Percentiles rank a stretch among this genome's conserved stretches.
Evolutionary conservation across 495 filamentous ascomycete genomes (phyloP).

Genomic region (Lasiosphaeris hirsuta): DNA sequence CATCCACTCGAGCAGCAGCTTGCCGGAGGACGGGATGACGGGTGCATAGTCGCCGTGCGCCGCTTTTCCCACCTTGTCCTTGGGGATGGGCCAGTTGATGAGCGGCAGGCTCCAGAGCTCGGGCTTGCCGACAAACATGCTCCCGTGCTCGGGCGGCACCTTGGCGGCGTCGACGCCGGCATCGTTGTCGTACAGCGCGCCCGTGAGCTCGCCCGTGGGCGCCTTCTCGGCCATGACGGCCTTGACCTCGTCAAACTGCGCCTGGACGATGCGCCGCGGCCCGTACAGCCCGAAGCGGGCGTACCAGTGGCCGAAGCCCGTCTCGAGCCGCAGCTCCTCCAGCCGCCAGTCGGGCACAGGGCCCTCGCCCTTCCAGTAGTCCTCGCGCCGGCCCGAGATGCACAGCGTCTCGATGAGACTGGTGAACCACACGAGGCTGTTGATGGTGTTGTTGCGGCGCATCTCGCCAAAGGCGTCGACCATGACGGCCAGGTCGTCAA

Average conservation of each 20-base stretch:
- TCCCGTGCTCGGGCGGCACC: conserved; percentile 34
- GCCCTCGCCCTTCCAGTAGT: conserved; percentile 43
- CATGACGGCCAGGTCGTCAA: conserved; percentile 44
- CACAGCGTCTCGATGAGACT: conserved; percentile 47
- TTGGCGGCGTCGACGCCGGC: conserved; percentile 38
- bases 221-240: conserved; percentile 29
- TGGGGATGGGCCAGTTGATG: conserved; percentile 37
- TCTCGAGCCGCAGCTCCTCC: conserved; percentile 41
- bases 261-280: conserved; percentile 40
- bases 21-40: conserved; percentile 39
- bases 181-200: conserved; percentile 35
- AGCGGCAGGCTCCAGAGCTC: conserved; percentile 41
- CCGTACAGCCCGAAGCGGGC: conserved; percentile 48
- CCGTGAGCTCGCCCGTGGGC: conserved; percentile 36
- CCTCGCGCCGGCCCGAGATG: conserved; percentile 42
- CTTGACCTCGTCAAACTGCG: conserved; percentile 46
- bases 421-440: conserved; percentile 43
- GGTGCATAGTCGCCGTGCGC: conserved; percentile 45
- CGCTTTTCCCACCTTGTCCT: conserved; percentile 27
- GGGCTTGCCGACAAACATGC: conserved; percentile 40
- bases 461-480: conserved; percentile 39
- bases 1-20: conserved; percentile 39
- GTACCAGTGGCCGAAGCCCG: conserved; percentile 44
- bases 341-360: conserved; percentile 45
- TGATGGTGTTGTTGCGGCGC: conserved; percentile 36